Evolutionary conservation across 2,329 filamentous ascomycete genomes (phyloP).

Genomic region (Curvularia eragrostidis): DNA sequence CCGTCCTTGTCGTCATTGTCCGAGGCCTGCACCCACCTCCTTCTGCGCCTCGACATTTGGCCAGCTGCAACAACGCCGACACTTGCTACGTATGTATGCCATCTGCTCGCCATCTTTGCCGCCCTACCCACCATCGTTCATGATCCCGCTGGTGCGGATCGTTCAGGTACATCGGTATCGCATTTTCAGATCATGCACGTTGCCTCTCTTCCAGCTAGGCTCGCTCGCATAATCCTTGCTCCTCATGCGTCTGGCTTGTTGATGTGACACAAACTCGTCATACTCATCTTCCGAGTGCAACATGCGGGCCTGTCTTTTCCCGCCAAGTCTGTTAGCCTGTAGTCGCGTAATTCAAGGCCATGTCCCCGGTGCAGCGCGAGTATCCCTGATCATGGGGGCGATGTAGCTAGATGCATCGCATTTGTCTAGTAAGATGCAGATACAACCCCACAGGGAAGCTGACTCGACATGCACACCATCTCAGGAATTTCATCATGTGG

Average conservation of each 20-base stretch:
- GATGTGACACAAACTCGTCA: slow-evolving; percentile 11
- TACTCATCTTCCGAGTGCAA: slow-evolving; percentile 9
- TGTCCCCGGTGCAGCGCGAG: slow-evolving; percentile 1
- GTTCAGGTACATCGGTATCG: slow-evolving; percentile 18
- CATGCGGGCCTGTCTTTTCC: not conserved
- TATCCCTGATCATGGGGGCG: slow-evolving; percentile 1
- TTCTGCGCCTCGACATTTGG: not conserved
- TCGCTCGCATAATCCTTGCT: slow-evolving; percentile 7
- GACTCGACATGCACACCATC: slow-evolving; percentile 15
- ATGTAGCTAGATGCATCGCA: slow-evolving; percentile 3
- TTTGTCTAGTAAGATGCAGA: slow-evolving; percentile 6
- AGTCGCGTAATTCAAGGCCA: slow-evolving; percentile 10
- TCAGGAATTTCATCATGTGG: slow-evolving; percentile 3
- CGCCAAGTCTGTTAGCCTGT: slow-evolving; percentile 14
- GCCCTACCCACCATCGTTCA: slow-evolving; percentile 3
- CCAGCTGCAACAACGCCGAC: not conserved
- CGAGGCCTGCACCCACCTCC: not conserved
- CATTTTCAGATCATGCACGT: slow-evolving; percentile 17
- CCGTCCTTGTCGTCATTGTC: not conserved
- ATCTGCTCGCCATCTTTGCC: slow-evolving; percentile 4
- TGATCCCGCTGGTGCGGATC: slow-evolving; percentile 10
- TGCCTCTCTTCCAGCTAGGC: slow-evolving; percentile 8
- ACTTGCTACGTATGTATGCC: not conserved
- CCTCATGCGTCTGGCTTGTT: slow-evolving; percentile 11
- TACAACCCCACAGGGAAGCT: slow-evolving; percentile 8